Conservation (phyloP, 108 stramenopile genomes). For the Skeletonema costatum region DNA sequence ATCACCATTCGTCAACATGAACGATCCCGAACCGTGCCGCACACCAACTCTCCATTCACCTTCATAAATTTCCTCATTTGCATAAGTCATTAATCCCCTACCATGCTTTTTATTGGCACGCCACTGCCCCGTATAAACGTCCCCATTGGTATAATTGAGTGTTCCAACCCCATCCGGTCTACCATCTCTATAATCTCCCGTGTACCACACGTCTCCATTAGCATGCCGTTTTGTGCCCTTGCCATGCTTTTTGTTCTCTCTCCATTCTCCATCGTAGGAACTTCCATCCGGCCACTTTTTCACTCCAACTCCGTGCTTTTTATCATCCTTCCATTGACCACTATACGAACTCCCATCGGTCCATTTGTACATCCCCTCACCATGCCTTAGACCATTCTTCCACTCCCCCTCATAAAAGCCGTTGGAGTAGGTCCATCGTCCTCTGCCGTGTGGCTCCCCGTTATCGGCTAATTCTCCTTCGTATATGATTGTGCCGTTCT, state of each 20-base stretch:
- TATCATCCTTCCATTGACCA: neutral
- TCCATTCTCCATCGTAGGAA: neutral
- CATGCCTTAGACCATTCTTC: too few relatives aligned
- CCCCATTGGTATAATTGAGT: too few relatives aligned
- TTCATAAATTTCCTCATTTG: neutral
- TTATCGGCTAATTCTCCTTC: neutral
- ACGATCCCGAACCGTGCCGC: constrained; percentile 18
- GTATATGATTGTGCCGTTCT: constrained; percentile 12
- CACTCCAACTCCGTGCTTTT: neutral
- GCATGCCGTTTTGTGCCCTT: too few relatives aligned
- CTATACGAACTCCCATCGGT: too few relatives aligned
- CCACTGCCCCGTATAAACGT: too few relatives aligned
- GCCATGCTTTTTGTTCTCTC: neutral
- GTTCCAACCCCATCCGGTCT: too few relatives aligned
- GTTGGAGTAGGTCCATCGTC: neutral
- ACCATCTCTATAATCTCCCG: too few relatives aligned
- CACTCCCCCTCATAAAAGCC: too few relatives aligned
- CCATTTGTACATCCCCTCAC: too few relatives aligned
- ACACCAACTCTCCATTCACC: constrained; percentile 36
- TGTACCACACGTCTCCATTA: too few relatives aligned
- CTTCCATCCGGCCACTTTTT: neutral
- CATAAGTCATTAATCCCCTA: too few relatives aligned
- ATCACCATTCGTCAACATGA: neutral
- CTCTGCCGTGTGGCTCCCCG: constrained; percentile 11
- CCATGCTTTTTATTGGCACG: too few relatives aligned